These are phyloP conservation scores for Suillus americanus DNA, from an alignment of 768 basidiomycete genomes.

Conservation along the genomic window DNA sequence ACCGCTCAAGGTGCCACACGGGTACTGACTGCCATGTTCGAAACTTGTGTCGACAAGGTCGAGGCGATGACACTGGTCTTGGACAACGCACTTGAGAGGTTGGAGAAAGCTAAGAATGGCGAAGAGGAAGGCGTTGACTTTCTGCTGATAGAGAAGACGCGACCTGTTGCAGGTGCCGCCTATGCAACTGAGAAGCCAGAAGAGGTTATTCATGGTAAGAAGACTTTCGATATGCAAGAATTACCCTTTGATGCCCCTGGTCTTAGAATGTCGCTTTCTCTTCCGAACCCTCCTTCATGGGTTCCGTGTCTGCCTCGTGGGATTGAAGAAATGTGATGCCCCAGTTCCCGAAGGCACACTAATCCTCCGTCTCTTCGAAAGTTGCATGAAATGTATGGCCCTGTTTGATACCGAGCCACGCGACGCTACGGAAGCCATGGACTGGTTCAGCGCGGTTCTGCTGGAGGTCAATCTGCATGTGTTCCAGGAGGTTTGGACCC, in stretches of 20 bases:
- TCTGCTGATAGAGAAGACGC: slow-evolving; percentile 76
- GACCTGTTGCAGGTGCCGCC: slow-evolving; percentile 77
- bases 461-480: slow-evolving; percentile 86
- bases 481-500: slow-evolving; percentile 95
- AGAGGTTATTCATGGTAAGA: slow-evolving; percentile 74
- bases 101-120: slow-evolving; percentile 44
- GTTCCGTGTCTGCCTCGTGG: slow-evolving; percentile 74
- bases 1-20: slow-evolving; percentile 64
- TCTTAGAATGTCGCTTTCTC: slow-evolving; percentile 77
- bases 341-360: slow-evolving; percentile 82
- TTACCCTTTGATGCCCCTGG: slow-evolving; percentile 9
- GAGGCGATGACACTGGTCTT: slow-evolving; percentile 73
- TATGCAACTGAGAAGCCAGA: slow-evolving; percentile 83
- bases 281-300: slow-evolving; percentile 89
- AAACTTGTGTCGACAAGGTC: slow-evolving; percentile 82
- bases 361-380: slow-evolving; percentile 85
- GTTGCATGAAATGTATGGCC: slow-evolving; percentile 79
- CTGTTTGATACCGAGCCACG: slow-evolving; percentile 74
- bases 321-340: slow-evolving; percentile 78
- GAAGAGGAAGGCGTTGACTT: slow-evolving; percentile 48
- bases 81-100: slow-evolving; percentile 43
- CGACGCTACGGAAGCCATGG: slow-evolving; percentile 76
- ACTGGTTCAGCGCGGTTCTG: slow-evolving; percentile 74
- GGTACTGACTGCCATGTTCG: slow-evolving; percentile 74
- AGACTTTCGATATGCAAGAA: background rate